phyloP scores from a whole-genome alignment of 1,139 yeast species.

The Yamadazyma pseudoaaseri region DNA sequence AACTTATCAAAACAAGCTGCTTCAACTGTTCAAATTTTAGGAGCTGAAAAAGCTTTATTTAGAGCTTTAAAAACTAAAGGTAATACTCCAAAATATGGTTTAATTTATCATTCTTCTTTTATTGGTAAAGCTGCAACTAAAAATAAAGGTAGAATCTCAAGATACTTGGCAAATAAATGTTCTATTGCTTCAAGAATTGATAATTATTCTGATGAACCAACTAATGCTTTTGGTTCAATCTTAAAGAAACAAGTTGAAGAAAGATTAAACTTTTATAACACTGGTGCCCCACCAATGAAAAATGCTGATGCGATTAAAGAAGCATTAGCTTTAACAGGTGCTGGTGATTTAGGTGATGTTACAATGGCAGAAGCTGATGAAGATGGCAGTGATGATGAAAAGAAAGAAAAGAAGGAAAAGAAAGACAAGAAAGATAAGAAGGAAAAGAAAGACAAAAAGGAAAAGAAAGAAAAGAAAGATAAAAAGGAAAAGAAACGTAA shows the following conservation, averaged over 20 bases:
- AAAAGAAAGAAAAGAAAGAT: conserved; percentile 55
- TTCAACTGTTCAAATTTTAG: conserved; percentile 96
- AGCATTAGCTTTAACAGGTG: conserved; percentile 65
- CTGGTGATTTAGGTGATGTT: conserved; percentile 38
- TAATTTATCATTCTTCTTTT: conserved; percentile 93
- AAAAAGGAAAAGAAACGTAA: conserved; percentile 53
- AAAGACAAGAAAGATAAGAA: conserved; percentile 58
- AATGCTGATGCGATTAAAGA: conserved; percentile 91
- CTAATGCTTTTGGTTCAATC: conserved; percentile 83
- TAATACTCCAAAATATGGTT: conserved; percentile 98
- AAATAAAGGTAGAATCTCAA: conserved; percentile 98
- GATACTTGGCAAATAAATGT: conserved; percentile 98
- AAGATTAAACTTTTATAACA: conserved; percentile 91
- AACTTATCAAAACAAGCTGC: conserved; percentile 98
- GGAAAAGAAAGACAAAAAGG: conserved; percentile 53
- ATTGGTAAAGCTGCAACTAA: conserved; percentile 97
- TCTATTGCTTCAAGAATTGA: conserved; percentile 98
- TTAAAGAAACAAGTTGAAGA: conserved; percentile 97
- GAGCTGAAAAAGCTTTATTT: conserved; percentile 99
- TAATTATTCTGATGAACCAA: conserved; percentile 86
- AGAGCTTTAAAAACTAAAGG: conserved; percentile 98
- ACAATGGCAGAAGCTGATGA: conserved; percentile 27
- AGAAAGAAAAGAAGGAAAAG: conserved; percentile 50
- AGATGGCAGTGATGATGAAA: conserved; percentile 36
- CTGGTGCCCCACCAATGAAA: conserved; percentile 96